These are phyloP conservation scores for Lithospermum erythrorhizon DNA, from an alignment of 257 asterid species.

Conservation along the genomic window DNA sequence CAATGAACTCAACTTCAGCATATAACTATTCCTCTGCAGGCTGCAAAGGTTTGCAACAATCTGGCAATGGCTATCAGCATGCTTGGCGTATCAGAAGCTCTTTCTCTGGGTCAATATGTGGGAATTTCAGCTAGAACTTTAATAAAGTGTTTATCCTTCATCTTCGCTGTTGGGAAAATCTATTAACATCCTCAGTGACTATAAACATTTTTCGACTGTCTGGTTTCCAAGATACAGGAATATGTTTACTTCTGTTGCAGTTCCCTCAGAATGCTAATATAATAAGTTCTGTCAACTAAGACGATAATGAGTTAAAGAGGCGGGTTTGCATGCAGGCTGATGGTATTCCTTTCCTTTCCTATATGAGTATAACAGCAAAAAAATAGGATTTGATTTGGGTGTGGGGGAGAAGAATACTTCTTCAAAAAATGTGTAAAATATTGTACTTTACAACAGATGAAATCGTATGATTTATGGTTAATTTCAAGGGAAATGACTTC, in stretches of 20 bases:
- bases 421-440: too few species aligned
- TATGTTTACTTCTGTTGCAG: too few species aligned
- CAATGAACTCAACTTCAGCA: background rate
- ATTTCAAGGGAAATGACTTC: too few species aligned
- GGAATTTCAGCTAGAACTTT: conserved; percentile 67
- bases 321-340: conserved; percentile 81
- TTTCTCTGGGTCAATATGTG: conserved; percentile 77
- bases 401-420: background rate
- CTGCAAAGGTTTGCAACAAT: conserved; percentile 94
- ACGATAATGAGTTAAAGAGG: conserved; percentile 21
- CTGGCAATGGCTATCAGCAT: conserved; percentile 92
- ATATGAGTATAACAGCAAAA: background rate
- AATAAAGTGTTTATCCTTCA: conserved; percentile 71
- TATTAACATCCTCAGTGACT: background rate
- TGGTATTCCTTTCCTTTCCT: conserved; percentile 32
- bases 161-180: conserved; percentile 97
- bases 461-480: too few species aligned
- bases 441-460: too few species aligned
- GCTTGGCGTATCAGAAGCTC: conserved; percentile 96
- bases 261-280: too few species aligned
- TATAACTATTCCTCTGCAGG: conserved; percentile 21
- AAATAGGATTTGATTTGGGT: background rate
- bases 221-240: background rate
- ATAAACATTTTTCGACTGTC: background rate
- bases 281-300: too few species aligned